Percentiles rank a stretch among this genome's conserved stretches.
Evolutionary conservation across 129 eudicot genomes (phyloP).

Genomic region (Arctium minus): DNA sequence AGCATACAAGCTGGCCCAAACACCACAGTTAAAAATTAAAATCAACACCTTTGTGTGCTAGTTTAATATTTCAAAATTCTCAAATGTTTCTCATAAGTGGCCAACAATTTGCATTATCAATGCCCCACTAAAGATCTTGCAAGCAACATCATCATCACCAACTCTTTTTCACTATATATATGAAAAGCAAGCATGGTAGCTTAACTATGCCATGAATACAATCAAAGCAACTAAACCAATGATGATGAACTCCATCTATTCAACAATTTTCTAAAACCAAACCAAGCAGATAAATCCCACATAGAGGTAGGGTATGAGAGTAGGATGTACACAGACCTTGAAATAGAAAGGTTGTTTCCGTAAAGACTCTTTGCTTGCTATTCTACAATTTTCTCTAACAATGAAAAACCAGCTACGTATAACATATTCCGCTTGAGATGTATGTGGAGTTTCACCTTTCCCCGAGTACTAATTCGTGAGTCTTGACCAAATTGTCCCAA

Average conservation of each 20-base stretch:
- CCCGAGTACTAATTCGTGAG: neutral
- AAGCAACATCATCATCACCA: constrained; percentile 1
- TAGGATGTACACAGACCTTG: neutral
- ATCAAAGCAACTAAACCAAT: constrained; percentile 8
- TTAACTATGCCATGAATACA: neutral
- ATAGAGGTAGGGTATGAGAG: neutral
- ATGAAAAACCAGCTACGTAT: neutral
- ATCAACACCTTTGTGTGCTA: neutral
- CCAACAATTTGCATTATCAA: neutral
- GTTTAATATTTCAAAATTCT: neutral
- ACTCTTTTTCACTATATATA: constrained; percentile 8
- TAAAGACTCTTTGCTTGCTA: neutral
- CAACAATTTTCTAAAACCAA: neutral
- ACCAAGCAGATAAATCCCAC: neutral
- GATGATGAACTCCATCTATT: neutral
- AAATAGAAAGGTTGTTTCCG: neutral
- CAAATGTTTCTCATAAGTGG: neutral
- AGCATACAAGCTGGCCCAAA: no score
- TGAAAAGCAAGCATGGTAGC: neutral
- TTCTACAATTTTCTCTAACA: neutral
- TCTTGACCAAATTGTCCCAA: constrained; percentile 8
- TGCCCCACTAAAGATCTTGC: neutral
- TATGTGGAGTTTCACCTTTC: neutral
- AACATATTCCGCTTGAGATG: neutral
- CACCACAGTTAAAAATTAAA: neutral